Conservation (phyloP, 805 yeast genomes). For the Scheffersomyces lignosus region DNA sequence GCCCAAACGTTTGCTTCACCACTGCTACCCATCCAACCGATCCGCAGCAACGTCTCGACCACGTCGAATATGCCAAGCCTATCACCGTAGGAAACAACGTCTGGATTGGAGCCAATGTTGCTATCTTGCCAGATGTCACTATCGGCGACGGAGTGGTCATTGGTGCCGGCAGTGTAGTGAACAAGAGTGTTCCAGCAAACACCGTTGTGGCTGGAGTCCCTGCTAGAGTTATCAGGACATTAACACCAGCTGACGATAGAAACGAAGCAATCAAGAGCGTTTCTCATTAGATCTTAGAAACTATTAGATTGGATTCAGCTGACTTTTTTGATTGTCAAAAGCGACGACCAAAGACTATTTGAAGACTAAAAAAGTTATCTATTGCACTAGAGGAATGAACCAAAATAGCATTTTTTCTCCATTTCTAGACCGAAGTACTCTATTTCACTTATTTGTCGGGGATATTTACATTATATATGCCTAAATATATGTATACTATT, state of each 20-base stretch:
- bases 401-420: too few species aligned
- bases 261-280: slow-evolving; percentile 2
- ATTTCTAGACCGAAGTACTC: too few species aligned
- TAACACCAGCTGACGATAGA: slow-evolving; percentile 19
- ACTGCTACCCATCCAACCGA: slow-evolving; percentile 69
- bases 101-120: slow-evolving; percentile 63
- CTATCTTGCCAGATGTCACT: slow-evolving; percentile 63
- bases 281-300: slow-evolving; percentile 6
- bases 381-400: too few species aligned
- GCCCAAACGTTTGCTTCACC: slow-evolving; percentile 60
- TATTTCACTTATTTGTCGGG: too few species aligned
- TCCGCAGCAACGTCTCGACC: slow-evolving; percentile 40
- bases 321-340: too few species aligned
- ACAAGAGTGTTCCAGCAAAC: slow-evolving; percentile 53
- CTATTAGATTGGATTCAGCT: not conserved
- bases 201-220: slow-evolving; percentile 67
- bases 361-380: not conserved
- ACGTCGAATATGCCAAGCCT: slow-evolving; percentile 56
- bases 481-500: too few species aligned
- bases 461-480: too few species aligned
- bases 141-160: slow-evolving; percentile 62
- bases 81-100: slow-evolving; percentile 62
- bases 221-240: slow-evolving; percentile 44
- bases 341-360: not conserved
- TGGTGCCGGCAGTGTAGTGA: slow-evolving; percentile 70